Conservation (phyloP, 2,329 filamentous ascomycete species). For the Sporothrix globosa region DNA sequence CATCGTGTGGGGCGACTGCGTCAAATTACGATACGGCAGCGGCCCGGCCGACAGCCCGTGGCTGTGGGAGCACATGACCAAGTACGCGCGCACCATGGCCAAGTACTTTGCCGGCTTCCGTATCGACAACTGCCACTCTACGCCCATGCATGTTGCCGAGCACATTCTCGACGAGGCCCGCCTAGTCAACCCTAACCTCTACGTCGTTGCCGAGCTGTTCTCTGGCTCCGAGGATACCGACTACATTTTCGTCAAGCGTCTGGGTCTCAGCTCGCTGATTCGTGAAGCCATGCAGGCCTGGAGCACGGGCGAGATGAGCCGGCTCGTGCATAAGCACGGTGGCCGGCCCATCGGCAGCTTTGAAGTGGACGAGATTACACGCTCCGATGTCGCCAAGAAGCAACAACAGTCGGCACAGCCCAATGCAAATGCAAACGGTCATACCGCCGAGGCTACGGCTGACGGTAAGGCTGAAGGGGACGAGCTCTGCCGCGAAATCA, state of each 20-base stretch:
- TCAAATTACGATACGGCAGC: slow-evolving; percentile 89
- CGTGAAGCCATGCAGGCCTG: slow-evolving; percentile 98
- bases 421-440: slow-evolving; percentile 9
- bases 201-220: slow-evolving; percentile 93
- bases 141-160: slow-evolving; percentile 90
- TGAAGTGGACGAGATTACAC: slow-evolving; percentile 83
- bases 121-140: slow-evolving; percentile 98
- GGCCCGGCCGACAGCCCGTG: slow-evolving; percentile 84
- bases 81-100: slow-evolving; percentile 88
- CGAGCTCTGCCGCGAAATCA: slow-evolving; percentile 60
- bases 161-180: slow-evolving; percentile 94
- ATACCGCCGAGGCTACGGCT: slow-evolving; percentile 30
- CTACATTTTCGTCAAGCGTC: slow-evolving; percentile 89
- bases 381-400: slow-evolving; percentile 53
- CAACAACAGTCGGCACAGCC: slow-evolving; percentile 21
- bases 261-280: slow-evolving; percentile 89
- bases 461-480: slow-evolving; percentile 38
- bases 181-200: slow-evolving; percentile 80
- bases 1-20: slow-evolving; percentile 98
- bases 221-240: slow-evolving; percentile 95
- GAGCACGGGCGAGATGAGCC: slow-evolving; percentile 90
- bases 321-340: slow-evolving; percentile 89
- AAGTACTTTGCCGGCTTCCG: slow-evolving; percentile 95
- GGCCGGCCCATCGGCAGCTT: slow-evolving; percentile 96
- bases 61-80: slow-evolving; percentile 94